These are phyloP conservation scores for Sphaerulina populicola DNA, from an alignment of 2,329 filamentous ascomycete species.

Conservation along the genomic window DNA sequence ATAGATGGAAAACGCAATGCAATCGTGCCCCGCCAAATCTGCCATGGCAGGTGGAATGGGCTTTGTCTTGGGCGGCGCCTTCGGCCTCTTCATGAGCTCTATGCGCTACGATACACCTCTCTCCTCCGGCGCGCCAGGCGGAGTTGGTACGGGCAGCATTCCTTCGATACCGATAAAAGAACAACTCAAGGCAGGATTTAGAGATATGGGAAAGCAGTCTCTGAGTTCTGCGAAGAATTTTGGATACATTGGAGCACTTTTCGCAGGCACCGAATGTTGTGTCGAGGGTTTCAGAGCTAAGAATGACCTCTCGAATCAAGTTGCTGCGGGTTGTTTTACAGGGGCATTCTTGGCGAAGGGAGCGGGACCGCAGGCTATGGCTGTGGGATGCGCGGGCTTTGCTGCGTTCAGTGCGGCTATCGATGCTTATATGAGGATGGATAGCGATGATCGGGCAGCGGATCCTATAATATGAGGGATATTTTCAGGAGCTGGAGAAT, in stretches of 20 bases:
- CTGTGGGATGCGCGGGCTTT: constrained; percentile 83
- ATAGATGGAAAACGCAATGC: constrained; percentile 77
- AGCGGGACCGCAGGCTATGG: constrained; percentile 81
- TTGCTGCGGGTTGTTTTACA: constrained; percentile 80
- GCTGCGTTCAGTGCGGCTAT: constrained; percentile 88
- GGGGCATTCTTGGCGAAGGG: constrained; percentile 79
- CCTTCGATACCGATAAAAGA: constrained; percentile 66
- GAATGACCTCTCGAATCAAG: constrained; percentile 84
- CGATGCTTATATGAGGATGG: constrained; percentile 81
- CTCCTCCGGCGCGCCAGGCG: constrained; percentile 38
- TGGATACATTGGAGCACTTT: constrained; percentile 83
- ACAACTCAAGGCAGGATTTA: constrained; percentile 78
- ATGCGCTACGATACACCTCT: constrained; percentile 98
- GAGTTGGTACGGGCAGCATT: constrained; percentile 30
- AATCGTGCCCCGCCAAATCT: constrained; percentile 84
- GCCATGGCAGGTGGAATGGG: constrained; percentile 86
- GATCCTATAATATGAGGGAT: constrained; percentile 32
- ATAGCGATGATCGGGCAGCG: constrained; percentile 35
- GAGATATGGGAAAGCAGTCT: constrained; percentile 84
- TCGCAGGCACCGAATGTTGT: constrained; percentile 87
- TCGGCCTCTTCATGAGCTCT: constrained; percentile 96
- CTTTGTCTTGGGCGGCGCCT: constrained; percentile 85
- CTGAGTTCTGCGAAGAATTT: constrained; percentile 88
- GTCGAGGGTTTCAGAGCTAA: constrained; percentile 89
- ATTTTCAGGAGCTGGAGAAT: not conserved